These are phyloP conservation scores for Bassia scoparia DNA, from an alignment of 148 eudicot genomes.

Conservation along the genomic window DNA sequence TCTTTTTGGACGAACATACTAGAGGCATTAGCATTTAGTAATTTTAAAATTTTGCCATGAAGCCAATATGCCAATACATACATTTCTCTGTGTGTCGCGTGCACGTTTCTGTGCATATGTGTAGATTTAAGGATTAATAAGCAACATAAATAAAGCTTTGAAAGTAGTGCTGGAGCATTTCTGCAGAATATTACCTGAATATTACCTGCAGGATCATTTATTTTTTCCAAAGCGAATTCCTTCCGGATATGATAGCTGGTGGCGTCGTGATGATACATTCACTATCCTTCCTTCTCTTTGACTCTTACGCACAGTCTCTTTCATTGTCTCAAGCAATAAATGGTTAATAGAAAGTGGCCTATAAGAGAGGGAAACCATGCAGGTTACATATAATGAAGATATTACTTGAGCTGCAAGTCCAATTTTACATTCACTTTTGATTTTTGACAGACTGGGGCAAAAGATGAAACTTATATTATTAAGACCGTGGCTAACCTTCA, in stretches of 20 bases:
- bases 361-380: constrained; percentile 11
- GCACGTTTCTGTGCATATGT: too few species aligned
- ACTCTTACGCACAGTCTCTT: constrained; percentile 40
- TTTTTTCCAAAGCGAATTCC: constrained; percentile 64
- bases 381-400: neutral
- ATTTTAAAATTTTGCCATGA: too few species aligned
- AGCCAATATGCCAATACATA: neutral
- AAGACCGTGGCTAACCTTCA: too few species aligned
- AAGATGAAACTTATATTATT: neutral
- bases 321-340: constrained; percentile 62
- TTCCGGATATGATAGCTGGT: constrained; percentile 50
- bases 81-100: too few species aligned
- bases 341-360: constrained; percentile 72
- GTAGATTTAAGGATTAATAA: neutral
- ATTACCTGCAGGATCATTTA: constrained; percentile 43
- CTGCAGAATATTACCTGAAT: neutral
- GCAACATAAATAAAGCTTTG: neutral
- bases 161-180: neutral
- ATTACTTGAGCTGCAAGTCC: neutral
- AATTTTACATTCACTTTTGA: too few species aligned
- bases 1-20: too few species aligned
- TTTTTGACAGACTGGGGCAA: neutral
- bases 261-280: constrained; percentile 56
- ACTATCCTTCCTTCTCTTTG: constrained; percentile 64
- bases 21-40: too few species aligned